These are phyloP conservation scores for Funneliformis mosseae DNA, from an alignment of 192 early-diverging fungal species.

Conservation along the genomic window DNA sequence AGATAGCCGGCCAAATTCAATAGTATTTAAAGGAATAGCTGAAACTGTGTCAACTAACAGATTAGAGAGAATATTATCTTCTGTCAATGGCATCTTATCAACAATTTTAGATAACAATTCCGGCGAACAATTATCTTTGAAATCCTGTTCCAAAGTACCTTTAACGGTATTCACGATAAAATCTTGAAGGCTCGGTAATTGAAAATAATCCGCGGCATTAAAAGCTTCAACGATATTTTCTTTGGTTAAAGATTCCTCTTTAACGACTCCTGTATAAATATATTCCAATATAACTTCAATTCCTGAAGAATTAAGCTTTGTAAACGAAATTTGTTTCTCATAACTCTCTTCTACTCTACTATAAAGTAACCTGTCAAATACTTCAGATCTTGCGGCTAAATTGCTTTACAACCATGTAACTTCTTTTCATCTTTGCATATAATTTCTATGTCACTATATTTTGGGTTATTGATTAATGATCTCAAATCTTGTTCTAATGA, in stretches of 20 bases:
- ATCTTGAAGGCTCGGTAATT: background rate
- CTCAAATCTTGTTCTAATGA: background rate
- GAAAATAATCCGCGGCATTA: constrained; percentile 13
- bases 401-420: background rate
- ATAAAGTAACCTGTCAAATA: constrained; percentile 6
- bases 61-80: no score
- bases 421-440: background rate
- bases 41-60: no score
- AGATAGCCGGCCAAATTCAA: background rate
- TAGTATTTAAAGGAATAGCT: no score
- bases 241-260: background rate
- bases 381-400: constrained; percentile 10
- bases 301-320: background rate
- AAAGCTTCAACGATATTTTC: background rate
- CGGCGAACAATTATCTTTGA: no score
- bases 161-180: background rate
- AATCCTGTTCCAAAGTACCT: background rate
- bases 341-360: constrained; percentile 18
- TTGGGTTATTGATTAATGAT: background rate
- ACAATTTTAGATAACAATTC: background rate
- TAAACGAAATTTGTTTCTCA: background rate
- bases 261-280: background rate
- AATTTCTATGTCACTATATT: background rate
- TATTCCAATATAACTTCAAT: constrained; percentile 1
- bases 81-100: background rate